phyloP scores from a whole-genome alignment of 75 land plant species.

The Pseudotsuga menziesii region DNA sequence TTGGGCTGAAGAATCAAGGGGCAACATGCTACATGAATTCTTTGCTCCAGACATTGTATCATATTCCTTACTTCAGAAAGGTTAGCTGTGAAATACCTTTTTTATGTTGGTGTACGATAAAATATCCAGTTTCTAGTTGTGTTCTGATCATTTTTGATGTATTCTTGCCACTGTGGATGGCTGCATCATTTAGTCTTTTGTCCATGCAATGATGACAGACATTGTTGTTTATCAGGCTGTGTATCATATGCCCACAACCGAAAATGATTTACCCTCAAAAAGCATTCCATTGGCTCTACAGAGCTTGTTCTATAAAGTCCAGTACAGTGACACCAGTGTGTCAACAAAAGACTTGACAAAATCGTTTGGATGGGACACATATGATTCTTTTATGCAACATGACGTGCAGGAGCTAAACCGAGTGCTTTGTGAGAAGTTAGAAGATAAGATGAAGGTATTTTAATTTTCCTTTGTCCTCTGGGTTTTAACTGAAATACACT shows the following conservation, averaged over 20 bases:
- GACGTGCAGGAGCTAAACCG: slow-evolving; percentile 75
- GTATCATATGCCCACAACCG: slow-evolving; percentile 60
- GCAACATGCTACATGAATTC: slow-evolving; percentile 96
- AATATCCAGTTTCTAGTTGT: background rate
- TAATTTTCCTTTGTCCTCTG: slow-evolving; percentile 6
- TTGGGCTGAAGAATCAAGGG: slow-evolving; percentile 95
- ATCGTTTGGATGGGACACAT: slow-evolving; percentile 62
- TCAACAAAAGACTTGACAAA: slow-evolving; percentile 73
- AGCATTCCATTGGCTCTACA: slow-evolving; percentile 52
- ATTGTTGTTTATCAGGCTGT: slow-evolving; percentile 19
- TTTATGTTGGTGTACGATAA: no score
- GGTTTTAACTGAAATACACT: background rate
- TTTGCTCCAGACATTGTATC: slow-evolving; percentile 85
- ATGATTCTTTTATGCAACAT: slow-evolving; percentile 59
- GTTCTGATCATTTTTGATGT: background rate
- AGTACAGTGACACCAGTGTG: slow-evolving; percentile 67
- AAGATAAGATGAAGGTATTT: slow-evolving; percentile 68
- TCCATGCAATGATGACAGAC: no score
- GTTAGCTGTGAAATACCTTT: slow-evolving; percentile 17
- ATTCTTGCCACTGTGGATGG: no score
- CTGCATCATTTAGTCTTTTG: no score
- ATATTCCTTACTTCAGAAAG: slow-evolving; percentile 94
- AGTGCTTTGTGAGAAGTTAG: slow-evolving; percentile 58
- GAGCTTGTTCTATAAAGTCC: slow-evolving; percentile 53
- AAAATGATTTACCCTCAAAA: slow-evolving; percentile 49